Base-by-base conservation (phyloP, 2,329 filamentous ascomycete species). In the Alternaria panax region DNA sequence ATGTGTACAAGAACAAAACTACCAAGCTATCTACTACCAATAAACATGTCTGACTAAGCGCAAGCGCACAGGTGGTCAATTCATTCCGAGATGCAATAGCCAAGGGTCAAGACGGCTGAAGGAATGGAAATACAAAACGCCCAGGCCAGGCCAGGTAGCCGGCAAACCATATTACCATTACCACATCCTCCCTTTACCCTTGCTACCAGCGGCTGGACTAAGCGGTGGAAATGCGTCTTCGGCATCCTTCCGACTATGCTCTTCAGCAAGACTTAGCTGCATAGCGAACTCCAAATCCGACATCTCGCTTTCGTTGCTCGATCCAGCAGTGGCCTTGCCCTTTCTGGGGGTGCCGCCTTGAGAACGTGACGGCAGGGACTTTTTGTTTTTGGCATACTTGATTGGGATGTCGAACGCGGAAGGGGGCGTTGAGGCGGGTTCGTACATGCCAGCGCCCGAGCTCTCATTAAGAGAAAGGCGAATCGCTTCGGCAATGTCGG, bases 401-500 rank as follows among this genome's bases (percentile, higher is more conserved):
- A 84, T 80, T 1, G 81, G 80, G 12, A 84, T 79, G n/a, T 82
- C 80, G 55, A 77, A 82, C 12, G 57, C 59, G 20, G 67, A 60
- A 6, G 62, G 60, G 11, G 65, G 60, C 2, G 64, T 59, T 1
- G 60, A 56, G 12, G 52, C 51, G 34, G 34, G 34, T 14, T 57
- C 41, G 24, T 68, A 66, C 25, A 57, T 46, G 40, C 40, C 62
- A 20, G 65, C 60, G 9, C 54, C 56, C n/a, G 67, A 51, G 38
- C 45, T 65, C 5, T 73, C 70, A 47, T 73, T 75, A 11, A 84
- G 69, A 43, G 81, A 83, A 27, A 86, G 79, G 14, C 86, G 84
- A 53, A 89, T 88, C 0, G 87, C 87, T 76, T 89, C 86, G 4
- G 86, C 86, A 20, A 89, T 81, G 34, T 89, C 86, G 4, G 83